Evolutionary conservation across 2,329 filamentous ascomycete genomes (phyloP).

Genomic region (Teratosphaeria epicoccoides): DNA sequence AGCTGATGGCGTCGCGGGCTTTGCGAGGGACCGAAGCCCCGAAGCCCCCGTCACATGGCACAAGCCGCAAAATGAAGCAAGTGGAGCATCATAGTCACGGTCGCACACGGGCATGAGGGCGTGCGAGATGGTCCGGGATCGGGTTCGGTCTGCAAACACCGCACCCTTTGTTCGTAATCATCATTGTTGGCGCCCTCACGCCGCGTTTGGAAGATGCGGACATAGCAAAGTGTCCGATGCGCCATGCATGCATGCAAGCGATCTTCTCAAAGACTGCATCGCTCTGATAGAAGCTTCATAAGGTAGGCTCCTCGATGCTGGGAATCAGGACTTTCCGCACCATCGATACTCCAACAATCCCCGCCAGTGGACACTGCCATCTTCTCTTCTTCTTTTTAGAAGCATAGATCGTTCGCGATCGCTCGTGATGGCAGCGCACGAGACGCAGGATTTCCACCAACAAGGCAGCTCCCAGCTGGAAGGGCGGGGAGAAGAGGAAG

Average conservation of each 20-base stretch:
- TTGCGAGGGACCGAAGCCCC: too few species aligned
- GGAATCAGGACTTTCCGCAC: background rate
- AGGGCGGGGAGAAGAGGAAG: background rate
- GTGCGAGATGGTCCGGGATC: background rate
- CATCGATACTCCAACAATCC: background rate
- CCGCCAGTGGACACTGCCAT: too few species aligned
- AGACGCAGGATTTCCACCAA: background rate
- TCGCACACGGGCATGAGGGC: too few species aligned
- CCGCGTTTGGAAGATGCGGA: too few species aligned
- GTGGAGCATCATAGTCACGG: too few species aligned
- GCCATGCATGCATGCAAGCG: background rate
- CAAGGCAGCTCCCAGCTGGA: background rate
- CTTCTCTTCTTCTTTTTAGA: too few species aligned
- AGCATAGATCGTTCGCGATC: too few species aligned
- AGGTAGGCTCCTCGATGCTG: background rate
- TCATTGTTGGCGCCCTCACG: background rate
- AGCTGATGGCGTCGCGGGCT: too few species aligned
- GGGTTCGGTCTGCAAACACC: background rate
- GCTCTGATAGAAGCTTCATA: background rate
- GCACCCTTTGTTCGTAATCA: background rate
- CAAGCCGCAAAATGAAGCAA: too few species aligned
- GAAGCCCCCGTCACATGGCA: too few species aligned
- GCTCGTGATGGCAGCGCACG: too few species aligned
- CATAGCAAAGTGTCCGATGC: background rate
- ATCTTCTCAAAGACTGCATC: background rate